These are phyloP conservation scores for Globisporangium spiculum DNA, from an alignment of 352 stramenopile species.

Conservation along the genomic window DNA sequence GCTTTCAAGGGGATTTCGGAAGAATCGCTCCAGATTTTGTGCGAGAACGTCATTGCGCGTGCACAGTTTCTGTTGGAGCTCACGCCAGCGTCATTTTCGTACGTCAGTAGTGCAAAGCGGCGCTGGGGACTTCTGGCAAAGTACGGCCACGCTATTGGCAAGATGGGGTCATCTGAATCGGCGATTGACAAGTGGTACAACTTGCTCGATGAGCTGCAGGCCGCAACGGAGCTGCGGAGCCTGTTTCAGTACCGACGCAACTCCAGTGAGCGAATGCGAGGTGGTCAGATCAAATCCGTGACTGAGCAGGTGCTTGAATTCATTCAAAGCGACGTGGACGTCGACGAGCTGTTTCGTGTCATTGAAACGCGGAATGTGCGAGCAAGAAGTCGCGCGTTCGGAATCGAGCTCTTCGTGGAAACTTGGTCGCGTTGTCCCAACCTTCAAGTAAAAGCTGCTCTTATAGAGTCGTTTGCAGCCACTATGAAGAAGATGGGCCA, in stretches of 20 bases:
- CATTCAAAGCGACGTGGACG: conserved; percentile 77
- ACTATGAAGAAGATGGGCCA: conserved; percentile 42
- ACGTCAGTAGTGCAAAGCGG: conserved; percentile 64
- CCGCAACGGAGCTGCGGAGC: conserved; percentile 64
- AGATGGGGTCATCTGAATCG: conserved; percentile 36
- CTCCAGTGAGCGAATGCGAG: conserved; percentile 63
- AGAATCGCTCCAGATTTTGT: conserved; percentile 64
- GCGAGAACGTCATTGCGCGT: conserved; percentile 66
- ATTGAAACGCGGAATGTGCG: conserved; percentile 48
- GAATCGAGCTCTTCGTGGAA: conserved; percentile 44
- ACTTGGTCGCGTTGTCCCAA: conserved; percentile 28
- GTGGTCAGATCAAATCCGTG: conserved; percentile 54
- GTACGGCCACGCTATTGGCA: conserved; percentile 63
- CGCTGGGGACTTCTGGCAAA: conserved; percentile 72
- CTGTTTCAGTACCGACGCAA: conserved; percentile 72
- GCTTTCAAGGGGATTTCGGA: conserved; percentile 77
- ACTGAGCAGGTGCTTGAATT: conserved; percentile 85
- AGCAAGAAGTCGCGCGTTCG: conserved; percentile 38
- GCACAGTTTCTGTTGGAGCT: conserved; percentile 72
- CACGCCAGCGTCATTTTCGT: conserved; percentile 70
- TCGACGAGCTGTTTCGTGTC: conserved; percentile 44
- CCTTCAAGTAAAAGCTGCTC: conserved; percentile 26
- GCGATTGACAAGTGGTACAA: conserved; percentile 80
- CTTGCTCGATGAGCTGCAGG: conserved; percentile 73
- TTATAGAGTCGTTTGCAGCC: conserved; percentile 47